Evolutionary conservation across 2,329 filamentous ascomycete species (phyloP), one percentile per base, ranked within the genome.

Genomic region (Exophiala phaeomuriformis): DNA sequence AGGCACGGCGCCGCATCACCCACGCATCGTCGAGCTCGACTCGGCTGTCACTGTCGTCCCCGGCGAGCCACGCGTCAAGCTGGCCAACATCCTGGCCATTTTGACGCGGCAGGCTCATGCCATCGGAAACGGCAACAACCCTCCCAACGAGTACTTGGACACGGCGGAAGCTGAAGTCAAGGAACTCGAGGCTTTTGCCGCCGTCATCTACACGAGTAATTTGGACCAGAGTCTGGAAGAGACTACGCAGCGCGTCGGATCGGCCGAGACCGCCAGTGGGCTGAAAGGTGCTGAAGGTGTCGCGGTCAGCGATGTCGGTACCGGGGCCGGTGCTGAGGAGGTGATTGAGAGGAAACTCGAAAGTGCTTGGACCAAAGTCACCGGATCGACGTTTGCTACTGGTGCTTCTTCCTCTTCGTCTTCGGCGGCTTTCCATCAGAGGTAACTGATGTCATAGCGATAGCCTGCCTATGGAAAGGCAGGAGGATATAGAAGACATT

Each of bases 71-170:
- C 80, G 78, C 63, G 77, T 85, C 37, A 91, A 90, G 71, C 79
- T 98, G 39, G 93, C 93, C 44, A 94, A 88, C 69, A 85, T 94
- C 49, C 76, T 98, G 35, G 94, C 91, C 2, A 85, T 95, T 4
- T 80, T 97, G 64, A 93, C 90, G 37, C 82, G 89, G 61, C 90
- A 98, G 73, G 91, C 91, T 3, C 90, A 95, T 69, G 79, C 77
- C 50, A 95, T 98, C 62, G 91, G 90, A 49, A 84, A 85, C 64
- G 88, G 88, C 62, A 61, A 55, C 36, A 68, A 68, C 36, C 65
- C 71, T 9, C 71, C 71, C 1, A 75, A 75, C 53, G 67, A 75
- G 44, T 75, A 75, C 56, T 63, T 75, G 19, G 60, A 64, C 1
- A 66, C 67, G 1, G 73, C 74, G 66, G 72, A 75, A 48, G 68